These are phyloP conservation scores for Alternaria sp. DNA, from an alignment of 2,329 filamentous ascomycete species.

Conservation along the genomic window DNA sequence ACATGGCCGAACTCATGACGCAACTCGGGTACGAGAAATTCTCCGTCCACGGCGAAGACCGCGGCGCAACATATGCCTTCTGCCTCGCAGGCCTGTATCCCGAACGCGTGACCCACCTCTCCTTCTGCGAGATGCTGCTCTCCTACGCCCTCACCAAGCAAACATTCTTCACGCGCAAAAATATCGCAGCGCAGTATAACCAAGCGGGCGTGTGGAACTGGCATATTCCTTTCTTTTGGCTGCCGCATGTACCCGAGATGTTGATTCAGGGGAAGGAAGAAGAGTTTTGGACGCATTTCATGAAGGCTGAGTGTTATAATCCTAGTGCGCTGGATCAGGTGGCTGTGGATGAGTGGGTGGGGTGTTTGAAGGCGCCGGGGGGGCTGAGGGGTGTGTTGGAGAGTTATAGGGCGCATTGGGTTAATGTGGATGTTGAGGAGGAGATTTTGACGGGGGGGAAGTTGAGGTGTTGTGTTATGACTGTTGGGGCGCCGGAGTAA, in stretches of 20 bases:
- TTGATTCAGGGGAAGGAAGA: constrained; percentile 47
- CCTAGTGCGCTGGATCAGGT: constrained; percentile 42
- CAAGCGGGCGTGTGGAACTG: constrained; percentile 30
- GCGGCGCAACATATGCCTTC: constrained; percentile 25
- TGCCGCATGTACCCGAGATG: constrained; percentile 50
- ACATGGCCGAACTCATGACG: constrained; percentile 44
- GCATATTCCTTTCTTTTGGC: constrained; percentile 39
- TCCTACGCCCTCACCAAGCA: constrained; percentile 22
- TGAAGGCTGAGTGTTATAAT: constrained; percentile 51
- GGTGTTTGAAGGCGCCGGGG: constrained; percentile 25
- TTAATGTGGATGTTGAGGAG: constrained; percentile 28
- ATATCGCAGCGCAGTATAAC: constrained; percentile 27
- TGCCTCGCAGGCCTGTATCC: constrained; percentile 26
- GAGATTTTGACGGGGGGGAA: constrained; percentile 24
- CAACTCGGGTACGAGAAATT: constrained; percentile 72
- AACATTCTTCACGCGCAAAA: constrained; percentile 28
- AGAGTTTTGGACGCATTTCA: constrained; percentile 50
- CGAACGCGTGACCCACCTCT: constrained; percentile 21
- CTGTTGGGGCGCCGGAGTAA: constrained; percentile 28
- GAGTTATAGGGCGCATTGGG: constrained; percentile 29
- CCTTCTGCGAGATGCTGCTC: constrained; percentile 30
- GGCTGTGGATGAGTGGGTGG: constrained; percentile 28
- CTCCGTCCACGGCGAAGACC: constrained; percentile 68
- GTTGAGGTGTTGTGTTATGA: constrained; percentile 26
- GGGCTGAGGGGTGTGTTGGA: constrained; percentile 26